Evolutionary conservation across 371 early-diverging fungal genomes (phyloP), one percentile per base, ranked within the genome.

Genomic region (Encephalitozoon hellem): DNA sequence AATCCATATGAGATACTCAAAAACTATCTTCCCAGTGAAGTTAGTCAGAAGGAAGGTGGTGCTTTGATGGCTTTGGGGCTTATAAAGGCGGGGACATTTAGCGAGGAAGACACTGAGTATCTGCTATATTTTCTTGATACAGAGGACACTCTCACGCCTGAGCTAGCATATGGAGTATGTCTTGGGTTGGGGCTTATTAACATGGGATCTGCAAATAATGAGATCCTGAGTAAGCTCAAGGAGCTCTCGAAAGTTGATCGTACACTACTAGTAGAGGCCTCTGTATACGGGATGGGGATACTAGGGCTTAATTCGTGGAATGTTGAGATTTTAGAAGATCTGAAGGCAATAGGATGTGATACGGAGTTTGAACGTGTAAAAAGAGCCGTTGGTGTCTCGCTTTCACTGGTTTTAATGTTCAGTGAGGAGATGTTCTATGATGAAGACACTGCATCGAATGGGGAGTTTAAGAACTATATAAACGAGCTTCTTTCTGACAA

Each of bases 11-110:
- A 70, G 18, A 66, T 82, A 28, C 74, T 85, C 15, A 59, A 75
- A 12, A 76, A 83, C 41, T 76, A 83, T 47, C 94, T 97, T 3
- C 90, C 90, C 80, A 92, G 92, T 49, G 92, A 92, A 38, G 65
- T 55, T 38, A 69, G 69, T 55, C 54, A 54, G 39, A 81, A 77
- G 65, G 96, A 96, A 84, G 96, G 97, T 69, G 98, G 97, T 23
- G 92, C 96, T 4, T 87, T 96, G 47, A 94, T 92, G 84, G 97
- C 96, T 1, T 87, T 97, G 15, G 98, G 98, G 8, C 87, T 99
- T 55, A 96, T 97, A 82, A 91, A 94, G 83, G 93, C 94, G 64
- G 91, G 93, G 83, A 93, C 92, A 76, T 90, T 89, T 25, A 89
- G 89, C 26, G 88, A 89, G 30, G 78, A 79, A 69, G 91, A 92